These are phyloP conservation scores for Globisporangium alternatum DNA, from an alignment of 352 stramenopile genomes.

Conservation along the genomic window DNA sequence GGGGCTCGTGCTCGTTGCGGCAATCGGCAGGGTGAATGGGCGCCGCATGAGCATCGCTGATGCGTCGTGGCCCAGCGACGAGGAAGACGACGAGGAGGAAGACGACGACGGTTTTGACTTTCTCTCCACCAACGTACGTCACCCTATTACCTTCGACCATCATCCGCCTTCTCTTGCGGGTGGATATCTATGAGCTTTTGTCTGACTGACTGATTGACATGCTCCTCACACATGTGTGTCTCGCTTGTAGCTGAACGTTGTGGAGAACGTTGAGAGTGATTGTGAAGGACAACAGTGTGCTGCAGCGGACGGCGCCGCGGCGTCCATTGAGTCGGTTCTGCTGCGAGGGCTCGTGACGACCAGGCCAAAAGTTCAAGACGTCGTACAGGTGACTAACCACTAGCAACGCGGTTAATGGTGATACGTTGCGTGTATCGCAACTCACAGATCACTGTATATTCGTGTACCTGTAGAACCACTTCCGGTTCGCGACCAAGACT, in stretches of 20 bases:
- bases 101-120: conserved; percentile 38
- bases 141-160: background rate
- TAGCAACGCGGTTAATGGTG: background rate
- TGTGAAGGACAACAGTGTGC: conserved; percentile 38
- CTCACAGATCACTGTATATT: background rate
- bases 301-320: conserved; percentile 2
- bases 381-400: conserved; percentile 26
- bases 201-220: background rate
- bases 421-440: background rate
- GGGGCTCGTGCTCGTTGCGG: conserved; percentile 9
- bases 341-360: conserved; percentile 49
- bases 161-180: background rate
- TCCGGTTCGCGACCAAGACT: conserved; percentile 22
- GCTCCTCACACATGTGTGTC: background rate
- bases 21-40: background rate
- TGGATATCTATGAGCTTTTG: background rate
- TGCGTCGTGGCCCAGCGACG: background rate
- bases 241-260: background rate
- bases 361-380: conserved; percentile 40
- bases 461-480: conserved; percentile 24
- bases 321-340: conserved; percentile 31
- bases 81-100: conserved; percentile 31
- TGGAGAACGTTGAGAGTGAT: background rate
- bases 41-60: background rate
- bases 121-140: conserved; percentile 25